Evolutionary conservation across 1,284 basidiomycete species (phyloP).

Genomic region (Trichosporon sp.): DNA sequence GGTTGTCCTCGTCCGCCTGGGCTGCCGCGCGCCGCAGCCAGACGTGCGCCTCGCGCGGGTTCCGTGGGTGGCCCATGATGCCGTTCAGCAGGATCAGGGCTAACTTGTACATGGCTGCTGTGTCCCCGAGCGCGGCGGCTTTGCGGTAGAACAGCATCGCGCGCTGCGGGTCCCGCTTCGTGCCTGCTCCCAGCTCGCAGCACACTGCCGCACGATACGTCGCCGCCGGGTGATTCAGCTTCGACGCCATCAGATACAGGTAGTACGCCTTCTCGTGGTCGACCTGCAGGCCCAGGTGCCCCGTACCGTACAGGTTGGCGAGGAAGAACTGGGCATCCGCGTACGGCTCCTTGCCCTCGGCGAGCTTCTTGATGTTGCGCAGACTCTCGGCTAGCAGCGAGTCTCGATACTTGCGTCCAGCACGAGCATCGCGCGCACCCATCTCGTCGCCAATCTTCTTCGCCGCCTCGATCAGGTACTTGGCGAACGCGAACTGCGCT

Average conservation of each 20-base stretch:
- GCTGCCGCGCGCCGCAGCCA: constrained; percentile 94
- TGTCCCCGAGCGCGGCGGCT: constrained; percentile 91
- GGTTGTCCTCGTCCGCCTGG: constrained; percentile 97
- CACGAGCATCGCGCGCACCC: constrained; percentile 46
- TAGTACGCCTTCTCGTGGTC: constrained; percentile 98
- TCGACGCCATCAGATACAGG: constrained; percentile 94
- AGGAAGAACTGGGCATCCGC: constrained; percentile 99
- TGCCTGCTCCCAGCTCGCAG: constrained; percentile 99
- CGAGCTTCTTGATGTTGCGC: constrained; percentile 81
- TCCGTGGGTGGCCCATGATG: constrained; percentile 72
- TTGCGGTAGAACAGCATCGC: constrained; percentile 96
- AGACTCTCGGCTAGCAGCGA: constrained; percentile 79
- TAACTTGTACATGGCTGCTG: constrained; percentile 98
- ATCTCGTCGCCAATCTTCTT: constrained; percentile 85
- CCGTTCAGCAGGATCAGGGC: constrained; percentile 92
- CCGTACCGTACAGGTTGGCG: constrained; percentile 95
- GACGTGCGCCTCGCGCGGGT: constrained; percentile 82
- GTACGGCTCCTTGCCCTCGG: constrained; percentile 60
- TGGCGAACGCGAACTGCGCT: constrained; percentile 95
- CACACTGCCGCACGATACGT: constrained; percentile 97
- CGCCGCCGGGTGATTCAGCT: constrained; percentile 92
- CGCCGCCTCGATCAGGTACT: constrained; percentile 98
- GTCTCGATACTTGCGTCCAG: constrained; percentile 78
- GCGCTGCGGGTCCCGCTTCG: constrained; percentile 74
- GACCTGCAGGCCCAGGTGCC: constrained; percentile 84